Conservation (phyloP, 495 filamentous ascomycete genomes). For the Margaritispora aquatica region DNA sequence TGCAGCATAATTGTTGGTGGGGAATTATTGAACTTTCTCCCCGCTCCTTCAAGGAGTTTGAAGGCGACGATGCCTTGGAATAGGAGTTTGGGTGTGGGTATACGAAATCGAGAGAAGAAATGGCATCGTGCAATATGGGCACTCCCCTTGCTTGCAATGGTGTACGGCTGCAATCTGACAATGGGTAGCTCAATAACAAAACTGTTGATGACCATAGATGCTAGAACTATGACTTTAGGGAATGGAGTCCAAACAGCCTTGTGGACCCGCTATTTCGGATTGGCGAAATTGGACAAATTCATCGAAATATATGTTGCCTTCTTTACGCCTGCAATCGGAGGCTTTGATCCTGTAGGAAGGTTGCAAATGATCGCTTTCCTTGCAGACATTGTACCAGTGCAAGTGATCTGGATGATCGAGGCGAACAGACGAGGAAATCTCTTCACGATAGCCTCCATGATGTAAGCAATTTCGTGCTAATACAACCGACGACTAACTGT, state of each 20-base stretch:
- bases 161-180: not conserved
- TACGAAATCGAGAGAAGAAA: not conserved
- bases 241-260: not conserved
- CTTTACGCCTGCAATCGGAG: slow-evolving; percentile 11
- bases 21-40: slow-evolving; percentile 3
- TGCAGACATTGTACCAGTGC: slow-evolving; percentile 13
- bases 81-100: not conserved
- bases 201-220: not conserved
- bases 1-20: slow-evolving; percentile 3
- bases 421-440: slow-evolving; percentile 8
- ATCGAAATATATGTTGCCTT: slow-evolving; percentile 8
- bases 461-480: slow-evolving; percentile 1
- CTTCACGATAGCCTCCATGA: not conserved
- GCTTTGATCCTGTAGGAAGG: not conserved
- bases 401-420: slow-evolving; percentile 17
- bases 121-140: not conserved
- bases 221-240: not conserved
- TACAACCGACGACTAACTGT: slow-evolving; percentile 5
- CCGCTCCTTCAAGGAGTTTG: not conserved
- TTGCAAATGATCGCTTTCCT: slow-evolving; percentile 17
- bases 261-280: not conserved
- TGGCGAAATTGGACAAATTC: slow-evolving; percentile 2
- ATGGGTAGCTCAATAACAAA: not conserved
- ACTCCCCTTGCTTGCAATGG: not conserved
- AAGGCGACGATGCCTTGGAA: slow-evolving; percentile 6